phyloP scores from a whole-genome alignment of 805 yeast species.

The Barnettozyma vustinii region DNA sequence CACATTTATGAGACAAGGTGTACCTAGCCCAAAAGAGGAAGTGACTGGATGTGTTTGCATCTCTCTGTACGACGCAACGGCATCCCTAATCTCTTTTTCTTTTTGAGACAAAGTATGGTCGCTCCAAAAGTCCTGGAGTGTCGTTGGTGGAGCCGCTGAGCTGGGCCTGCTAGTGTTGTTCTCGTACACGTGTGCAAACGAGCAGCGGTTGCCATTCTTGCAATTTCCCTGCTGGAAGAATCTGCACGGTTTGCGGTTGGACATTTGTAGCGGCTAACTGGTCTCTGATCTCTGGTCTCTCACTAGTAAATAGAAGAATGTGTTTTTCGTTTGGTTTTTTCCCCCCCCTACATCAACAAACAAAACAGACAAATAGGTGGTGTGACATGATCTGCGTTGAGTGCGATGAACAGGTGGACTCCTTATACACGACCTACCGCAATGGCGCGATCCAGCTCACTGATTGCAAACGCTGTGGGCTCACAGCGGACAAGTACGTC shows the following conservation, averaged over 20 bases:
- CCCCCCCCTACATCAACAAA: background rate
- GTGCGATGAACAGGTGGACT: slow-evolving; percentile 61
- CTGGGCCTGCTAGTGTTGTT: slow-evolving; percentile 11
- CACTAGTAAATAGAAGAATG: background rate
- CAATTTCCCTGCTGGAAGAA: slow-evolving; percentile 38
- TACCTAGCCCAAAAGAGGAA: slow-evolving; percentile 42
- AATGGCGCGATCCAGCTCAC: slow-evolving; percentile 76
- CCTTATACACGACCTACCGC: slow-evolving; percentile 68
- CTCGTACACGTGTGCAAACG: slow-evolving; percentile 35
- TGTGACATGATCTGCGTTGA: slow-evolving; percentile 78
- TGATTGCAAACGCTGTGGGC: slow-evolving; percentile 64
- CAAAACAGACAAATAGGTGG: no score
- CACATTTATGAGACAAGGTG: slow-evolving; percentile 43
- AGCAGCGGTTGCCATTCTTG: slow-evolving; percentile 38
- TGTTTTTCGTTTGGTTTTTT: background rate
- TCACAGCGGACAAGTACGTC: slow-evolving; percentile 82
- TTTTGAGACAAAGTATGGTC: slow-evolving; percentile 20
- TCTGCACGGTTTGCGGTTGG: slow-evolving; percentile 34
- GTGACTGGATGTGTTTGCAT: slow-evolving; percentile 29
- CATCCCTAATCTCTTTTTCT: slow-evolving; percentile 25
- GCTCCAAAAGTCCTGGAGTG: slow-evolving; percentile 21
- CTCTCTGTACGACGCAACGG: slow-evolving; percentile 15
- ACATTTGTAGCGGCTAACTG: slow-evolving; percentile 11
- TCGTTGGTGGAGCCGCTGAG: slow-evolving; percentile 1
- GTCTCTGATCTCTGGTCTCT: background rate